A percentile compares a stretch with the other conserved stretches of the same genome.
Conservation (phyloP, 345 rosid species). For the Eucalyptus erythrocorys region DNA sequence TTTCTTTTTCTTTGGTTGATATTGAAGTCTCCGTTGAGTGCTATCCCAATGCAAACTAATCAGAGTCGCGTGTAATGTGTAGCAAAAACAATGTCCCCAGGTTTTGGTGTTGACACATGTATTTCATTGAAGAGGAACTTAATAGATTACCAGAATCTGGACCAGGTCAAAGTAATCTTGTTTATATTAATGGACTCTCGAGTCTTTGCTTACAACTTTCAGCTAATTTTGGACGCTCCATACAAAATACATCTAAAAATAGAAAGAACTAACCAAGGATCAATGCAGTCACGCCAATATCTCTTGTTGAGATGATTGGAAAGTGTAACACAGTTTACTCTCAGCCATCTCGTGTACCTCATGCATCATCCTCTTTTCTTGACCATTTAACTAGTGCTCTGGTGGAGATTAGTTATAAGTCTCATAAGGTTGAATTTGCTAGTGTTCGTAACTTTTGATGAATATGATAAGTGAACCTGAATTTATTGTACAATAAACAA, state of each 20-base stretch:
- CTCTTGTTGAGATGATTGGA: background rate
- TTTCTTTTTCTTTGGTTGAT: too few relatives aligned
- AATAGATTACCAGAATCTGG: background rate
- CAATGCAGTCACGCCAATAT: too few relatives aligned
- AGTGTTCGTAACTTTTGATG: too few relatives aligned
- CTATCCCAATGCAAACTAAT: background rate
- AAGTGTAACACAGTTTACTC: background rate
- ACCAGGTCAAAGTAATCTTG: background rate
- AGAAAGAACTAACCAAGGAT: too few relatives aligned
- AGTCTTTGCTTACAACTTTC: too few relatives aligned
- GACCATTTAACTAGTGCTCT: background rate
- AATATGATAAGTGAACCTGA: too few relatives aligned
- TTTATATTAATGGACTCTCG: too few relatives aligned
- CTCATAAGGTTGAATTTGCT: too few relatives aligned
- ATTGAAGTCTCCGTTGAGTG: too few relatives aligned
- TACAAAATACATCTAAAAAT: too few relatives aligned
- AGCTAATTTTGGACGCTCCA: too few relatives aligned
- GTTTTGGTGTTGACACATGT: background rate
- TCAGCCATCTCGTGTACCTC: background rate
- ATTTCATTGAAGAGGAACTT: background rate
- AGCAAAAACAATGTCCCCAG: background rate
- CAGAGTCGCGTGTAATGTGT: background rate
- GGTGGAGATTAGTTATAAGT: background rate
- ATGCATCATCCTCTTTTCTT: background rate
- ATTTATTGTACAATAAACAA: too few relatives aligned